Evolutionary conservation across 495 filamentous ascomycete genomes (phyloP).

Genomic region (Friedmanniomyces endolithicus): DNA sequence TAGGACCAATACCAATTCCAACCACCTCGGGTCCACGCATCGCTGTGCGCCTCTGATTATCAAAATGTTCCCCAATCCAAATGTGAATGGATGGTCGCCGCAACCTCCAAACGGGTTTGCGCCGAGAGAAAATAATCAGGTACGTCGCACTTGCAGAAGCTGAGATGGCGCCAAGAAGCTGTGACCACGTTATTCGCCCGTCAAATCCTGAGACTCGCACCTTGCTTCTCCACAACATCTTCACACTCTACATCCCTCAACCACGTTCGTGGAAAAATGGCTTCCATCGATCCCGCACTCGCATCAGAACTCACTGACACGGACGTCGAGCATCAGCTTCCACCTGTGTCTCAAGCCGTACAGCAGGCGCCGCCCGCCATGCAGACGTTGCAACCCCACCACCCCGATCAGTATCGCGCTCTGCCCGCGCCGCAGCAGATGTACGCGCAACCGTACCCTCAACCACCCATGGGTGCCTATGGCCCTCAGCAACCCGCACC

Average conservation of each 20-base stretch:
- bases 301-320: slow-evolving; percentile 6
- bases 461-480: slow-evolving; percentile 19
- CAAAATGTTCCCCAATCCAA: not conserved
- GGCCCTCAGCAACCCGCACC: slow-evolving; percentile 46
- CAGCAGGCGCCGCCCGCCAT: slow-evolving; percentile 26
- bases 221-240: not conserved
- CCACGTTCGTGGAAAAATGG: slow-evolving; percentile 4
- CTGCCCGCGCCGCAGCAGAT: slow-evolving; percentile 19
- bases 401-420: slow-evolving; percentile 23
- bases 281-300: slow-evolving; percentile 16
- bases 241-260: not conserved
- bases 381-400: slow-evolving; percentile 20
- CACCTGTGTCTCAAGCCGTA: slow-evolving; percentile 15
- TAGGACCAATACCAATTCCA: not conserved
- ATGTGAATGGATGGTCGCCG: slow-evolving; percentile 11
- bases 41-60: not conserved
- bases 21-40: not conserved
- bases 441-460: slow-evolving; percentile 18
- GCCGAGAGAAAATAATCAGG: slow-evolving; percentile 13
- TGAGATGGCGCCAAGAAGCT: slow-evolving; percentile 10
- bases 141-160: not conserved
- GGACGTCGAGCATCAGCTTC: slow-evolving; percentile 10
- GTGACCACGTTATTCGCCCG: slow-evolving; percentile 10
- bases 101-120: slow-evolving; percentile 24
- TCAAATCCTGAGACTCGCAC: slow-evolving; percentile 2